Conservation (phyloP, 306 rosid species). For the Geum urbanum region DNA sequence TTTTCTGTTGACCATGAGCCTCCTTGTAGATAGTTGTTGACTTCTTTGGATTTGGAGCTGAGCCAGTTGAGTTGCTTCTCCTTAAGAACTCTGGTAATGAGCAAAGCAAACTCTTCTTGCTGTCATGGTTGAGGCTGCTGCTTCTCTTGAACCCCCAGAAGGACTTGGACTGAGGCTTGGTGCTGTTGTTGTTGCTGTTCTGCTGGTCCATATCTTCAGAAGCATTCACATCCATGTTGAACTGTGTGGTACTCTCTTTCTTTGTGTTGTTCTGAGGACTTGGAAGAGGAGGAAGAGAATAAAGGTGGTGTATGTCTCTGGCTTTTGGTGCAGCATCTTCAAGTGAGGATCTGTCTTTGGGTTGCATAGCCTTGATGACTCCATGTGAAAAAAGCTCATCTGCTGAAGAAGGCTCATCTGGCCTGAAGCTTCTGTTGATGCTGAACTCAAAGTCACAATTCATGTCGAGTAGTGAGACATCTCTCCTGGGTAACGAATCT, state of each 20-base stretch:
- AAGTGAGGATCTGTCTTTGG: slow-evolving; percentile 25
- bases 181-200: slow-evolving; percentile 8
- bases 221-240: slow-evolving; percentile 12
- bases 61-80: slow-evolving; percentile 77
- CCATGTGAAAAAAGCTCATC: slow-evolving; percentile 93
- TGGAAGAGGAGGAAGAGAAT: slow-evolving; percentile 51
- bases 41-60: slow-evolving; percentile 48
- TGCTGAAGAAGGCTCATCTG: slow-evolving; percentile 54
- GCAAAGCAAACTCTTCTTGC: slow-evolving; percentile 39
- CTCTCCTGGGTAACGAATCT: slow-evolving; percentile 32
- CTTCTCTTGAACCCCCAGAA: slow-evolving; percentile 94
- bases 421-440: slow-evolving; percentile 32
- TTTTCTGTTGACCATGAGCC: slow-evolving; percentile 26
- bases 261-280: slow-evolving; percentile 24
- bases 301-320: slow-evolving; percentile 14
- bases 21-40: slow-evolving; percentile 33
- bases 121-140: slow-evolving; percentile 64
- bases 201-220: slow-evolving; percentile 23
- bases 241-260: slow-evolving; percentile 31
- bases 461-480: slow-evolving; percentile 45
- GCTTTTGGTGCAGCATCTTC: slow-evolving; percentile 16
- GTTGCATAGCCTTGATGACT: slow-evolving; percentile 57
- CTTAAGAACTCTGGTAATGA: slow-evolving; percentile 52
- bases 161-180: slow-evolving; percentile 50
- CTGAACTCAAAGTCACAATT: slow-evolving; percentile 74